A percentile compares a stretch with the other conserved stretches of the same genome.
These are phyloP conservation scores for Phragmites australis DNA, from an alignment of 176 grass and related monocot genomes.

Conservation along the genomic window DNA sequence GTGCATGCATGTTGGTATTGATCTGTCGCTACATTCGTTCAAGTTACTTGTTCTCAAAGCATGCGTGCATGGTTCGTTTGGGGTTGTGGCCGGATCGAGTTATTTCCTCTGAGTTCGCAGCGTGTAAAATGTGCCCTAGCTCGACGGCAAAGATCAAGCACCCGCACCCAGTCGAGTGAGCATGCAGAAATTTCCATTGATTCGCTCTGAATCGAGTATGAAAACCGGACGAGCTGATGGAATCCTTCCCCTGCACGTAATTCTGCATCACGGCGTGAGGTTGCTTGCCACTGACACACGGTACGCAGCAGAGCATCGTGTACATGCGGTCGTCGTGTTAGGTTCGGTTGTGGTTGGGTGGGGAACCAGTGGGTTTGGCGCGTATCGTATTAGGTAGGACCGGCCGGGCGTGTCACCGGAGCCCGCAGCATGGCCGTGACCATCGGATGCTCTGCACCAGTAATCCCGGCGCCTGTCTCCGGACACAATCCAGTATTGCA, in stretches of 20 bases:
- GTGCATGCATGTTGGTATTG: conserved; percentile 20
- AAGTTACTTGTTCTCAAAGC: conserved; percentile 40
- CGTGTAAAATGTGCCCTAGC: not conserved
- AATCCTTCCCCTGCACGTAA: no score
- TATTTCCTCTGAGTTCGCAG: not conserved
- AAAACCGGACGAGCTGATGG: not conserved
- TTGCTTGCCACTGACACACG: not conserved
- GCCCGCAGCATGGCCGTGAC: not conserved
- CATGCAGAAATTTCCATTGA: not conserved
- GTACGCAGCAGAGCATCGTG: not conserved
- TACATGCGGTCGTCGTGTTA: not conserved
- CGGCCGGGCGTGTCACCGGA: not conserved
- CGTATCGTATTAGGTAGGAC: not conserved
- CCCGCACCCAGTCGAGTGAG: not conserved
- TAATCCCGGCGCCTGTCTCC: conserved; percentile 30
- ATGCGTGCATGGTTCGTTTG: conserved; percentile 1
- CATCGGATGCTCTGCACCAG: conserved; percentile 45
- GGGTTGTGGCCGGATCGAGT: not conserved
- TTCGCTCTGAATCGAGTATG: not conserved
- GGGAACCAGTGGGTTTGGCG: conserved; percentile 16
- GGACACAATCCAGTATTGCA: not conserved
- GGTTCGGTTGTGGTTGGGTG: conserved; percentile 12
- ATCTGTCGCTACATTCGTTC: conserved; percentile 4
- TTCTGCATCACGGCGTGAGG: not conserved
- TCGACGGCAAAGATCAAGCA: not conserved